phyloP scores from a whole-genome alignment of 129 eudicot species.

The Dittrichia graveolens region DNA sequence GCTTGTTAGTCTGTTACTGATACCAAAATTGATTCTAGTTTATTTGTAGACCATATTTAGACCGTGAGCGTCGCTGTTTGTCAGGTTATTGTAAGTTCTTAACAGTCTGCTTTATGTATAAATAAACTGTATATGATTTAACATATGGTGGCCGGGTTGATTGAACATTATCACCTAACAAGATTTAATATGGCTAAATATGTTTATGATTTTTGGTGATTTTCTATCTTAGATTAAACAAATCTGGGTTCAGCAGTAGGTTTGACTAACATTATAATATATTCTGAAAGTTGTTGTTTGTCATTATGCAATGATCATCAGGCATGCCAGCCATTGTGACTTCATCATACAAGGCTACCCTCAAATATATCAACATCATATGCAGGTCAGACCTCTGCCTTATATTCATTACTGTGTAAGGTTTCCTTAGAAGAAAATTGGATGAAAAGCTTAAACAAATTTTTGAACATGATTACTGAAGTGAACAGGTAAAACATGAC shows the following conservation, averaged over 20 bases:
- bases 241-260: constrained; percentile 14
- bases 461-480: too few species aligned
- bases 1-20: background rate
- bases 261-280: constrained; percentile 5
- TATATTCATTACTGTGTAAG: too few species aligned
- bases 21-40: constrained; percentile 2
- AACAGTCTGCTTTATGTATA: background rate
- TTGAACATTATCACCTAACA: constrained; percentile 20
- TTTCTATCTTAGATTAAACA: constrained; percentile 18
- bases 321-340: constrained; percentile 29
- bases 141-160: background rate
- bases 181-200: background rate
- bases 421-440: too few species aligned
- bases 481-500: too few species aligned
- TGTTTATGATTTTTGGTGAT: background rate
- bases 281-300: constrained; percentile 13
- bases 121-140: background rate
- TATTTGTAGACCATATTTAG: background rate
- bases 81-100: constrained; percentile 1
- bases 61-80: constrained; percentile 6
- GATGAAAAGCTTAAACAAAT: too few species aligned
- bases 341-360: constrained; percentile 1
- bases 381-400: background rate
- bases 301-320: constrained; percentile 17
- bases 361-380: background rate